These are phyloP conservation scores for Nitzschia sp. DNA, from an alignment of 108 stramenopile species.

Conservation along the genomic window DNA sequence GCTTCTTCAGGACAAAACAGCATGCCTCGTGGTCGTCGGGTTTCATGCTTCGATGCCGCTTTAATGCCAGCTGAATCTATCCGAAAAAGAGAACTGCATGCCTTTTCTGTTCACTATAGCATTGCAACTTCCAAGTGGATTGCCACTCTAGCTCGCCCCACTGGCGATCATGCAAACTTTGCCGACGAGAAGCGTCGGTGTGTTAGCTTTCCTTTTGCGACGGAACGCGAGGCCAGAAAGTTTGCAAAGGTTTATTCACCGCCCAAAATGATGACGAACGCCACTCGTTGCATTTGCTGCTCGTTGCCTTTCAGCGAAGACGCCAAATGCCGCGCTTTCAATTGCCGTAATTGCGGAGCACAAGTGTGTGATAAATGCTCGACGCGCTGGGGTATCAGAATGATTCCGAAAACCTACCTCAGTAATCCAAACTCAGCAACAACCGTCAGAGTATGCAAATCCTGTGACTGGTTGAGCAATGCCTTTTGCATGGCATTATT, in stretches of 20 bases:
- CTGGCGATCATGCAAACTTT: not conserved
- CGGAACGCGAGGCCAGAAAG: conserved; percentile 44
- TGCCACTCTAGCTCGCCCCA: conserved; percentile 26
- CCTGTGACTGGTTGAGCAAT: conserved; percentile 70
- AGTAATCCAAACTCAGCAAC: conserved; percentile 19
- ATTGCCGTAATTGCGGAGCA: conserved; percentile 75
- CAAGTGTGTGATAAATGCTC: conserved; percentile 60
- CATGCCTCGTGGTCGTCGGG: not conserved
- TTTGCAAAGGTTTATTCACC: conserved; percentile 53
- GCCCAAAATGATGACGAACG: conserved; percentile 43
- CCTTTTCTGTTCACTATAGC: conserved; percentile 46
- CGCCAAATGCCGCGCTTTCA: not conserved
- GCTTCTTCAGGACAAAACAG: not conserved
- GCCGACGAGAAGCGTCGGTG: conserved; percentile 13
- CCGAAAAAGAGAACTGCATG: conserved; percentile 29
- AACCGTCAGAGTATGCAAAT: conserved; percentile 60
- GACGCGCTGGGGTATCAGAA: conserved; percentile 52
- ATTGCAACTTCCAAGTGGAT: conserved; percentile 37
- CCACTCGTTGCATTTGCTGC: conserved; percentile 28
- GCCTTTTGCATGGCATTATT: conserved; percentile 72
- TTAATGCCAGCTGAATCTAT: conserved; percentile 23
- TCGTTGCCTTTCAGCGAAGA: not conserved
- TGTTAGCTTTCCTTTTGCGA: conserved; percentile 37
- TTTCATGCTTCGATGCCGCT: conserved; percentile 26
- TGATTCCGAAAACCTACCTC: conserved; percentile 76